phyloP scores from a whole-genome alignment of 2,329 filamentous ascomycete species.

The Aspergillaceae sp. region DNA sequence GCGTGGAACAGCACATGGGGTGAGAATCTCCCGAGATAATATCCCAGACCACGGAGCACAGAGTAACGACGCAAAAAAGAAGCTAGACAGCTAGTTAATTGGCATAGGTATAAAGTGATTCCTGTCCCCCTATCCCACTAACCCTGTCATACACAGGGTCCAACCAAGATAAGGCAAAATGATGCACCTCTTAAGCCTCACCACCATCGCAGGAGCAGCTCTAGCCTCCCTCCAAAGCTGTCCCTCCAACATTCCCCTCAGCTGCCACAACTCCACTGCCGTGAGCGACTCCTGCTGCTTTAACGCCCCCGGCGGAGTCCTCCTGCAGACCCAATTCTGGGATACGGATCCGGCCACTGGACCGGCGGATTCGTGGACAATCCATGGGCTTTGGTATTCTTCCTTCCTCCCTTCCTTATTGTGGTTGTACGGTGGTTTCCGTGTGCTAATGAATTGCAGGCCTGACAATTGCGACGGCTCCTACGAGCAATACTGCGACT shows the following conservation, averaged over 20 bases:
- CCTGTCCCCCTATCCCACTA: neutral
- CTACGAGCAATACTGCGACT: conserved; percentile 48
- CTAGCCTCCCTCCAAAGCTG: conserved; percentile 21
- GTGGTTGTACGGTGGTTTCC: no score
- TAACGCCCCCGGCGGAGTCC: conserved; percentile 49
- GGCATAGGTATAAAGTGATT: no score
- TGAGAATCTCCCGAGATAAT: no score
- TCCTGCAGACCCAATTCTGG: conserved; percentile 55
- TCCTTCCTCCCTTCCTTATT: neutral
- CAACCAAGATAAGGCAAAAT: neutral
- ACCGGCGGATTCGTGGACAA: conserved; percentile 49
- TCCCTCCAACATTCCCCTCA: conserved; percentile 36
- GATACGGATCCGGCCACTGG: conserved; percentile 48
- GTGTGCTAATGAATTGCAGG: conserved; percentile 17
- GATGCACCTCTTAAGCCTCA: conserved; percentile 14
- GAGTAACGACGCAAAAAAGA: no score
- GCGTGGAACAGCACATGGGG: no score
- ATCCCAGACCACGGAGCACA: no score
- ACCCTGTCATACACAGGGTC: neutral
- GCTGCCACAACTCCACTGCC: conserved; percentile 47
- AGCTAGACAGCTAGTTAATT: no score
- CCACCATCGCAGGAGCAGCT: conserved; percentile 13
- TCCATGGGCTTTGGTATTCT: conserved; percentile 47
- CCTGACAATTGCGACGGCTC: conserved; percentile 49
- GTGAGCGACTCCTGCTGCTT: conserved; percentile 49